These are phyloP conservation scores for Trichoderma simmonsii DNA, from an alignment of 2,329 filamentous ascomycete species.

Conservation along the genomic window DNA sequence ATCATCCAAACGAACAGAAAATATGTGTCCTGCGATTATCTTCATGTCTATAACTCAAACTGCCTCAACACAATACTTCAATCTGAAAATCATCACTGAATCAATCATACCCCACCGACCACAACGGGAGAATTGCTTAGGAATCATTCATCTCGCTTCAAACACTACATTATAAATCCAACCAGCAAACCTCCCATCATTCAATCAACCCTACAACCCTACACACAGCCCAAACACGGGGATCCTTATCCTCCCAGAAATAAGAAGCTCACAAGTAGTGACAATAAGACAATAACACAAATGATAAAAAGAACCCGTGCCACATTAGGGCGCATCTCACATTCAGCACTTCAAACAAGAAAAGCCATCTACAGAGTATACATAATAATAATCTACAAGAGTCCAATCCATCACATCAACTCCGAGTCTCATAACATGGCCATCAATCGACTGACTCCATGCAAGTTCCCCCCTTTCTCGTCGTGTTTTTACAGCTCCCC, in stretches of 20 bases:
- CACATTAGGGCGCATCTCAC: background rate
- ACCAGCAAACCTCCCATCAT: background rate
- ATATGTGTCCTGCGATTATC: too few relatives aligned
- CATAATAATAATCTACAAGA: conserved; percentile 7
- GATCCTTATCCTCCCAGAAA: too few relatives aligned
- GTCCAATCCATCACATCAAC: conserved; percentile 13
- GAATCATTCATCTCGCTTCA: background rate
- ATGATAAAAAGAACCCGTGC: background rate
- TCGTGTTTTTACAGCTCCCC: background rate
- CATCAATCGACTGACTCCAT: background rate
- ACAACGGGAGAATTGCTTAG: background rate
- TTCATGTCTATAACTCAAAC: background rate
- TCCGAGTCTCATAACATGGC: conserved; percentile 11
- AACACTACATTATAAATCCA: background rate
- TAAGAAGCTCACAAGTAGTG: too few relatives aligned
- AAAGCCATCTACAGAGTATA: conserved; percentile 2
- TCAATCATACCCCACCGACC: background rate
- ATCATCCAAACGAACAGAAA: too few relatives aligned
- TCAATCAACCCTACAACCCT: background rate
- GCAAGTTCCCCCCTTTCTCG: background rate
- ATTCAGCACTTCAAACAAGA: background rate
- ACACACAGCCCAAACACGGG: too few relatives aligned
- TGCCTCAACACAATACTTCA: background rate
- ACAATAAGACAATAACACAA: background rate
- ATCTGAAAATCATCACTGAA: background rate